A percentile compares a stretch with the other conserved stretches of the same genome.
Evolutionary conservation across 2,329 filamentous ascomycete genomes (phyloP).

Genomic region (Calonectria honghensis): DNA sequence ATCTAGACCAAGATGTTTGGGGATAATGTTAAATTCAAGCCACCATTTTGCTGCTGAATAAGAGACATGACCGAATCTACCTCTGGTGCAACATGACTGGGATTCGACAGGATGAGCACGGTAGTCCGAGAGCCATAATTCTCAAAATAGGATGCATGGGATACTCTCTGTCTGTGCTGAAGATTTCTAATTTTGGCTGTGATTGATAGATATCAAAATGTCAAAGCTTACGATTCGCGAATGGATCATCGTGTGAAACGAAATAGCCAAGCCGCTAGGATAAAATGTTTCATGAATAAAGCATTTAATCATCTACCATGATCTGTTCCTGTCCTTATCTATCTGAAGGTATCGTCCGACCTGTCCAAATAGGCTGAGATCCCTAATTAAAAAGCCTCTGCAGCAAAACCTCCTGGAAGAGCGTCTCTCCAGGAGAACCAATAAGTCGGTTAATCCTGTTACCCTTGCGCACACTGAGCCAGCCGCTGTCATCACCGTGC

Average conservation of each 20-base stretch:
- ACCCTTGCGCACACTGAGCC: conserved; percentile 83
- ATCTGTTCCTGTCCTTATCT: not conserved
- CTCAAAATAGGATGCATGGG: not conserved
- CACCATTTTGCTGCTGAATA: conserved; percentile 4
- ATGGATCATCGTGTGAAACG: not conserved
- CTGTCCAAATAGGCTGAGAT: not conserved
- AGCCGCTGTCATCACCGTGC: conserved; percentile 83
- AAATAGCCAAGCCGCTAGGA: not conserved
- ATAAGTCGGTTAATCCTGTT: conserved; percentile 88
- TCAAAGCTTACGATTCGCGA: not conserved
- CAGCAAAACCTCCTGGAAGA: conserved; percentile 80
- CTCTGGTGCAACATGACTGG: not conserved
- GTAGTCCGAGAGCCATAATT: not conserved
- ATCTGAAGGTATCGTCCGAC: not conserved
- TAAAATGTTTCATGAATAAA: not conserved
- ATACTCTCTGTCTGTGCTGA: not conserved
- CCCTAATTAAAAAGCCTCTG: conserved; percentile 75
- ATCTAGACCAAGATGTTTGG: conserved; percentile 20
- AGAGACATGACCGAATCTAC: not conserved
- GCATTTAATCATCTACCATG: not conserved
- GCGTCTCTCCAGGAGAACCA: conserved; percentile 78
- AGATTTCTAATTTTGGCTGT: not conserved
- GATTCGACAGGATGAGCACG: not conserved
- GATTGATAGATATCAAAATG: not conserved
- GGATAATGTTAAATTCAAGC: conserved; percentile 5